A percentile compares a stretch with the other conserved stretches of the same genome.
phyloP scores from a whole-genome alignment of 352 stramenopile species.

The Phytophthora megakarya region DNA sequence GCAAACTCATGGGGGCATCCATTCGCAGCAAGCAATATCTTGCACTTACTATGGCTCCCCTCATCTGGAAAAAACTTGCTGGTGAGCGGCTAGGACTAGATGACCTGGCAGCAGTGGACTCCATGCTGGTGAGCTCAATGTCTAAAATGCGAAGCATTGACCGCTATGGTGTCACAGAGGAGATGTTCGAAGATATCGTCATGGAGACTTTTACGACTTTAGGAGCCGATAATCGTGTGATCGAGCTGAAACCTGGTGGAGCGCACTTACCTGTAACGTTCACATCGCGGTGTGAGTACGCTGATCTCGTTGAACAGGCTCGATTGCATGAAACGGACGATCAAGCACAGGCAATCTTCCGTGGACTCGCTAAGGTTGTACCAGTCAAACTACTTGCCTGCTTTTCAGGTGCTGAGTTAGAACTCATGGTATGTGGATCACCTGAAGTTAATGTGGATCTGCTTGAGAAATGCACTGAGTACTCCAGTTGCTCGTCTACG shows the following conservation, averaged over 20 bases:
- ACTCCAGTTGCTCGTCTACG: constrained; percentile 73
- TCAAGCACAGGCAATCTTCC: constrained; percentile 50
- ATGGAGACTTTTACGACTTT: constrained; percentile 92
- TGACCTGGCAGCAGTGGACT: constrained; percentile 86
- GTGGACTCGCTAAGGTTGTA: constrained; percentile 79
- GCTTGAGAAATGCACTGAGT: constrained; percentile 85
- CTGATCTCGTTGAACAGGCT: constrained; percentile 79
- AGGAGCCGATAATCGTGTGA: constrained; percentile 79
- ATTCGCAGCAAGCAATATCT: constrained; percentile 91
- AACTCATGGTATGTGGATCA: constrained; percentile 84
- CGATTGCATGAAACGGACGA: constrained; percentile 80
- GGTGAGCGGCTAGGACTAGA: constrained; percentile 70
- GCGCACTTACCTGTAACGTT: constrained; percentile 77
- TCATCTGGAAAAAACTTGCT: constrained; percentile 92
- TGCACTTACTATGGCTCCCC: constrained; percentile 78
- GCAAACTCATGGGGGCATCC: constrained; percentile 90
- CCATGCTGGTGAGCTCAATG: constrained; percentile 89
- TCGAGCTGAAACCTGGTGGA: constrained; percentile 77
- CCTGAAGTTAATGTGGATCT: constrained; percentile 85
- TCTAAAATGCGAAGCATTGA: constrained; percentile 87
- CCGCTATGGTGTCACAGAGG: constrained; percentile 67
- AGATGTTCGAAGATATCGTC: constrained; percentile 91
- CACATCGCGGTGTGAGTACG: constrained; percentile 75
- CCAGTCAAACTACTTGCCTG: constrained; percentile 71
- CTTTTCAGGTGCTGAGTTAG: constrained; percentile 82